A percentile compares a stretch with the other conserved stretches of the same genome.
These are phyloP conservation scores for Metarhizium rileyi DNA, from an alignment of 2,329 filamentous ascomycete genomes.

Conservation along the genomic window DNA sequence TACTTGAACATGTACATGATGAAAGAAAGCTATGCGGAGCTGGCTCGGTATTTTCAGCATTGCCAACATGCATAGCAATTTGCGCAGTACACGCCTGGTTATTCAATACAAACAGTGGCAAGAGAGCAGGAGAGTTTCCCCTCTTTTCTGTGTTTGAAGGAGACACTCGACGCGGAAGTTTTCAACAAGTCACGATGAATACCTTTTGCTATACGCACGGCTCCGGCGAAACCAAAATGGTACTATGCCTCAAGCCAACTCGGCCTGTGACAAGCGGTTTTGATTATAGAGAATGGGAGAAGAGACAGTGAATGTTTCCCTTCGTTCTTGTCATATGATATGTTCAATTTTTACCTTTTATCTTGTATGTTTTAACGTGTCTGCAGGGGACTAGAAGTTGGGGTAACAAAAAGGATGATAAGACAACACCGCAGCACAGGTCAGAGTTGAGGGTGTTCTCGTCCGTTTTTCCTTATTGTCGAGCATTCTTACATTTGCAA, in stretches of 20 bases:
- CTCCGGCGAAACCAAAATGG: neutral
- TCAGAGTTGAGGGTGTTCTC: neutral
- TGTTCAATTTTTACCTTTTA: too few relatives aligned
- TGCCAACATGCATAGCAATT: neutral
- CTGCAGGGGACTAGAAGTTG: neutral
- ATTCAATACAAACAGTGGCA: neutral
- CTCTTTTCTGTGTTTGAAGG: neutral
- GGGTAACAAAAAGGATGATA: neutral
- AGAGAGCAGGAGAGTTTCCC: neutral
- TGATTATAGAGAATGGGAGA: too few relatives aligned
- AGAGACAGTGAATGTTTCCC: too few relatives aligned
- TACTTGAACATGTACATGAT: too few relatives aligned
- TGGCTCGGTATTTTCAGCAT: neutral
- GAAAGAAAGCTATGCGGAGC: neutral
- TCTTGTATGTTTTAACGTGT: neutral
- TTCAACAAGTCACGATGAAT: neutral
- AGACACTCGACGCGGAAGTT: neutral
- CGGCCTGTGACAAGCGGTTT: neutral
- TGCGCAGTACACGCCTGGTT: neutral
- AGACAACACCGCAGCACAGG: too few relatives aligned
- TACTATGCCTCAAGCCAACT: neutral
- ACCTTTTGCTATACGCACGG: neutral
- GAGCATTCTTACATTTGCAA: neutral
- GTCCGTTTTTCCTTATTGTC: neutral
- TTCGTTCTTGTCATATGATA: too few relatives aligned